Conservation (phyloP, 1,284 basidiomycete species). For the Termitomyces sp. region DNA sequence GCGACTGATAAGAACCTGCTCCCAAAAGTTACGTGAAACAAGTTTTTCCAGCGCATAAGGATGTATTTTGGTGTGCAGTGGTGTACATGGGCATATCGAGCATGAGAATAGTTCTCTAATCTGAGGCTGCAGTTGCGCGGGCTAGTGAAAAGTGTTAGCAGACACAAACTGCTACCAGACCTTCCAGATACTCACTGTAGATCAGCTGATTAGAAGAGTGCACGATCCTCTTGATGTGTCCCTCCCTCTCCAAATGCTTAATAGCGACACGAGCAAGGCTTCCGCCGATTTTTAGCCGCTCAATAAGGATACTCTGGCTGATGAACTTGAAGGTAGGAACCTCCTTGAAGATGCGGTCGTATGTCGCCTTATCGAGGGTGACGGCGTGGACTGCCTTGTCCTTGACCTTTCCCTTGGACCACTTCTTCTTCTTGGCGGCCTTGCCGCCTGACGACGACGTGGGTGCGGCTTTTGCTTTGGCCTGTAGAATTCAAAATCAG, state of each 20-base stretch:
- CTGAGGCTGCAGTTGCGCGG: slow-evolving; percentile 57
- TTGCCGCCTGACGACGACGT: slow-evolving; percentile 70
- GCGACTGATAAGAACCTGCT: background rate
- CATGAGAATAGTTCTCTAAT: slow-evolving; percentile 42
- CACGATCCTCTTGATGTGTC: slow-evolving; percentile 93
- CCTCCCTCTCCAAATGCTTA: slow-evolving; percentile 91
- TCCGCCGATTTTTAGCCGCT: slow-evolving; percentile 95
- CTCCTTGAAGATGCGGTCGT: slow-evolving; percentile 98
- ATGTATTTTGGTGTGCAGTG: slow-evolving; percentile 29
- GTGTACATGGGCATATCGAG: slow-evolving; percentile 47
- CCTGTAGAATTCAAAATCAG: slow-evolving; percentile 33
- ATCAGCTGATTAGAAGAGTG: slow-evolving; percentile 94
- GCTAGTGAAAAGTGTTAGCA: slow-evolving; percentile 32
- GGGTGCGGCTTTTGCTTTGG: slow-evolving; percentile 73
- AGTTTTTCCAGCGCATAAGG: slow-evolving; percentile 9
- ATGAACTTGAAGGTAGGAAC: slow-evolving; percentile 99
- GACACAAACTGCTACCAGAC: background rate
- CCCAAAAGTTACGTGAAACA: background rate
- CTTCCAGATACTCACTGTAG: slow-evolving; percentile 70
- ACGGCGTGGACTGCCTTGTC: slow-evolving; percentile 97
- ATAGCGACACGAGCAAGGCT: slow-evolving; percentile 93
- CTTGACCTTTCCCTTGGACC: slow-evolving; percentile 99
- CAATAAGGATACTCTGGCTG: slow-evolving; percentile 96
- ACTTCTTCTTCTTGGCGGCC: slow-evolving; percentile 98
- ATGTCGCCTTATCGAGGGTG: slow-evolving; percentile 85